Percentiles rank a stretch among this genome's conserved stretches.
phyloP scores from a whole-genome alignment of 2,329 filamentous ascomycete species.

The Arthrobotrys iridis region DNA sequence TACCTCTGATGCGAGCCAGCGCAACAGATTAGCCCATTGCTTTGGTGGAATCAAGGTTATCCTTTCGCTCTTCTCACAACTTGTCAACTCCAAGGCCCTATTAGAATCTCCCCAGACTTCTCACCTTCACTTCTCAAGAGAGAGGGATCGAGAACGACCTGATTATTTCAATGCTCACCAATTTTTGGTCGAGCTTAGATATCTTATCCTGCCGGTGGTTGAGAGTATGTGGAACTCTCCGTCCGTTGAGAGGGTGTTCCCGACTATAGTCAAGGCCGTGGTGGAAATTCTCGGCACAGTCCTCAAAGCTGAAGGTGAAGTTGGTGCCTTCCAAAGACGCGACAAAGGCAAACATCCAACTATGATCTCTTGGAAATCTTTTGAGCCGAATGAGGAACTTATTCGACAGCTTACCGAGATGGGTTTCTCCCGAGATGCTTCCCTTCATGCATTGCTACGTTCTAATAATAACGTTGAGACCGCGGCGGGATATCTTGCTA shows the following conservation, averaged over 20 bases:
- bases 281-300: constrained; percentile 85
- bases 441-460: constrained; percentile 55
- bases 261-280: constrained; percentile 78
- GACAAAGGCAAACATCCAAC: constrained; percentile 53
- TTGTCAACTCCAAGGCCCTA: constrained; percentile 81
- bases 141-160: constrained; percentile 67
- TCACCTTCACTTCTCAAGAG: constrained; percentile 62
- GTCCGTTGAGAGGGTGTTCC: constrained; percentile 81
- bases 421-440: constrained; percentile 57
- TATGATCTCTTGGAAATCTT: constrained; percentile 57
- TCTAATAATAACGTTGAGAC: constrained; percentile 56
- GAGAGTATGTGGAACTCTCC: constrained; percentile 84
- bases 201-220: constrained; percentile 79
- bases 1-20: constrained; percentile 56
- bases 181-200: constrained; percentile 85
- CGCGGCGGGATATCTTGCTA: constrained; percentile 56
- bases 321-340: constrained; percentile 69
- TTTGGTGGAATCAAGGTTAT: constrained; percentile 80
- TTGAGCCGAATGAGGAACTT: constrained; percentile 57
- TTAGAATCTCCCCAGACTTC: constrained; percentile 76
- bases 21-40: constrained; percentile 65
- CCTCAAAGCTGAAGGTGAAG: constrained; percentile 79
- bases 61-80: constrained; percentile 78
- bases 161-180: constrained; percentile 76
- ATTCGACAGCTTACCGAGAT: constrained; percentile 57